These are phyloP conservation scores for Lecanoromycetidae sp. DNA, from an alignment of 2,329 filamentous ascomycete genomes.

Conservation along the genomic window DNA sequence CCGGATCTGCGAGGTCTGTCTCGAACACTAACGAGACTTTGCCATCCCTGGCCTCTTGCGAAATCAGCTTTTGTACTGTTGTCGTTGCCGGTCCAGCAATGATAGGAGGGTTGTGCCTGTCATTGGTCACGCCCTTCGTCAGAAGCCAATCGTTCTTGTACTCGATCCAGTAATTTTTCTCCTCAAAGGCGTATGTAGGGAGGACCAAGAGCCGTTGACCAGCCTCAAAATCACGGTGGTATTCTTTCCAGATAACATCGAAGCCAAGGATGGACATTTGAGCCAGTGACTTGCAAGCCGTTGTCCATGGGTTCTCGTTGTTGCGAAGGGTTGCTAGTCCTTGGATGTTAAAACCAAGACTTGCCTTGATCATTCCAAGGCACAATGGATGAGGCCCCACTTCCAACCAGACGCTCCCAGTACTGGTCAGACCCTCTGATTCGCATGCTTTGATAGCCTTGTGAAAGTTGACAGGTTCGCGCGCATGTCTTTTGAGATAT, in stretches of 20 bases:
- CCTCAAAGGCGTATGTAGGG: conserved; percentile 55
- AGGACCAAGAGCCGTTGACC: conserved; percentile 49
- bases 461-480: conserved; percentile 58
- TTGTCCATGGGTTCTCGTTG: conserved; percentile 45
- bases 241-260: conserved; percentile 58
- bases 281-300: conserved; percentile 45
- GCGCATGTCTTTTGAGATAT: conserved; percentile 53
- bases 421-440: conserved; percentile 45
- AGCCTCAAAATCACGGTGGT: conserved; percentile 48
- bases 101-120: conserved; percentile 25
- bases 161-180: conserved; percentile 61
- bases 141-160: conserved; percentile 60
- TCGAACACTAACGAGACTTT: conserved; percentile 25
- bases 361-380: conserved; percentile 51
- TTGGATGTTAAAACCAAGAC: conserved; percentile 24
- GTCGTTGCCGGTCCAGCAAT: conserved; percentile 34
- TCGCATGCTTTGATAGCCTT: conserved; percentile 49
- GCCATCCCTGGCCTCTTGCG: conserved; percentile 21
- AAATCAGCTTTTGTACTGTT: conserved; percentile 51
- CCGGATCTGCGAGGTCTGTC: conserved; percentile 24
- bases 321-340: not conserved
- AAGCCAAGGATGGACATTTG: conserved; percentile 51
- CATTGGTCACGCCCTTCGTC: conserved; percentile 48
- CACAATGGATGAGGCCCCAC: conserved; percentile 61
- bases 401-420: conserved; percentile 59